Base-by-base conservation (phyloP, 805 yeast species). In the Zygotorulaspora florentina region DNA sequence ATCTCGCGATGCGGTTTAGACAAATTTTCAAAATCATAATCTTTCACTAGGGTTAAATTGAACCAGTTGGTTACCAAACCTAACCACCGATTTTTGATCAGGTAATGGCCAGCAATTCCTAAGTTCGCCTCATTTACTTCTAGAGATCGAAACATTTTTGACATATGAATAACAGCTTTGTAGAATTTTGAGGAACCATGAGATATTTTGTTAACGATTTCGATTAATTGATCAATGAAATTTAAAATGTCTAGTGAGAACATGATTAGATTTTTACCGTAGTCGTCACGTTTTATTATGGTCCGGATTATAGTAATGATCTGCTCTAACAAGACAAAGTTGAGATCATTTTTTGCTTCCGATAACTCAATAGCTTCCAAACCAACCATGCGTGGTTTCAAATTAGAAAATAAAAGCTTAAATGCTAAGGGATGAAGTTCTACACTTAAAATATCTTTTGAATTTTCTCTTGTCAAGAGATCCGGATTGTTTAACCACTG, bases 371-470 rank as follows among this genome's bases (percentile, higher is more conserved):
- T 48, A 4, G 48, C 44, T 26, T 50, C 47, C 34, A 71, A 65
- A 12, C 59, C 62, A 2, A 61, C 64, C 3, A 76, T 68, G 17
- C 68, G 61, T 2, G 59, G 57, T 40, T 63, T 69, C 33, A 83
- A 57, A 45, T 74, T 74, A 6, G 66, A 61, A 40, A 81, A 70
- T 16, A 83, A 67, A 48, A 72, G 56, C 43, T 71, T 73, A 58
- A 75, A 75, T 11, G 80, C 73, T 20, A 71, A 69, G 10, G 88
- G 79, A 65, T 85, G 82, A 38, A 82, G 64, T 46, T 84, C 90
- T 26, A 74, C 67, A 11, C 85, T 79, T 36, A 88, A 63, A 2
- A 87, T 80, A 52, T 87, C 95, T 49, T 83, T 79, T 2, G 87
- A 76, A 35, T 80, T 78, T 37, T 87, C 93, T 50, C 95, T 72